Evolutionary conservation across 2,329 filamentous ascomycete genomes (phyloP).

Genomic region (Epicoccum nigrum): DNA sequence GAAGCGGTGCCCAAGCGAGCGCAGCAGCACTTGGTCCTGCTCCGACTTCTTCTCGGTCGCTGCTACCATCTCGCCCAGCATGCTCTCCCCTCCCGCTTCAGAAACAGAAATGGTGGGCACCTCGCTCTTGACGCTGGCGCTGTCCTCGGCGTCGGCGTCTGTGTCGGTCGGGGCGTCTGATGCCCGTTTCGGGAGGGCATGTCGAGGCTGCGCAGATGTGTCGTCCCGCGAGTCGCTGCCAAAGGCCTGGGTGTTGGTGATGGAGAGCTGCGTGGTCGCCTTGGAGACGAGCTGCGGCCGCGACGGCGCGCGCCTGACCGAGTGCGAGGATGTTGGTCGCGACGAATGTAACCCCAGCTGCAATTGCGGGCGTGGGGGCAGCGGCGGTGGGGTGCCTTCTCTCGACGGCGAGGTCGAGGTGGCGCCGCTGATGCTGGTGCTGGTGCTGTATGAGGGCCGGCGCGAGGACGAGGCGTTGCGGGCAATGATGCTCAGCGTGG

Average conservation of each 20-base stretch:
- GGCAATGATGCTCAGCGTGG: slow-evolving; percentile 43
- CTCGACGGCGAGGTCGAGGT: slow-evolving; percentile 37
- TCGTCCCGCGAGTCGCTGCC: slow-evolving; percentile 57
- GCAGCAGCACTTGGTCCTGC: slow-evolving; percentile 71
- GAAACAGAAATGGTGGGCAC: slow-evolving; percentile 68
- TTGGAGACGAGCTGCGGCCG: slow-evolving; percentile 60
- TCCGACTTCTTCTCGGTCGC: slow-evolving; percentile 63
- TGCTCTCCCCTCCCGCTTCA: slow-evolving; percentile 72
- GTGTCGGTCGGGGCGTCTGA: slow-evolving; percentile 59
- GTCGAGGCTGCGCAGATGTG: slow-evolving; percentile 47
- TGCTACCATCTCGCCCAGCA: slow-evolving; percentile 73
- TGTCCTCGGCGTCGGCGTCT: slow-evolving; percentile 68
- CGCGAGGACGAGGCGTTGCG: slow-evolving; percentile 35
- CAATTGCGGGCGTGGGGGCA: slow-evolving; percentile 63
- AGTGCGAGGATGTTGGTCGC: slow-evolving; percentile 49
- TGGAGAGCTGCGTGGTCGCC: slow-evolving; percentile 83
- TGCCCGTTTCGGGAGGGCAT: slow-evolving; percentile 47
- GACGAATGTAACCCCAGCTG: slow-evolving; percentile 35
- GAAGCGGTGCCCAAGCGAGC: slow-evolving; percentile 66
- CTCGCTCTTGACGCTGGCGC: slow-evolving; percentile 70
- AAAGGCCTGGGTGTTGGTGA: slow-evolving; percentile 77
- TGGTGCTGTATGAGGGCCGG: slow-evolving; percentile 33
- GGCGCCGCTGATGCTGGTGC: no score
- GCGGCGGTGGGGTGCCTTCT: slow-evolving; percentile 60
- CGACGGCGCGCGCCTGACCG: slow-evolving; percentile 45